phyloP scores from a whole-genome alignment of 176 grass and related monocot genomes.

The Aegilops umbellulata region DNA sequence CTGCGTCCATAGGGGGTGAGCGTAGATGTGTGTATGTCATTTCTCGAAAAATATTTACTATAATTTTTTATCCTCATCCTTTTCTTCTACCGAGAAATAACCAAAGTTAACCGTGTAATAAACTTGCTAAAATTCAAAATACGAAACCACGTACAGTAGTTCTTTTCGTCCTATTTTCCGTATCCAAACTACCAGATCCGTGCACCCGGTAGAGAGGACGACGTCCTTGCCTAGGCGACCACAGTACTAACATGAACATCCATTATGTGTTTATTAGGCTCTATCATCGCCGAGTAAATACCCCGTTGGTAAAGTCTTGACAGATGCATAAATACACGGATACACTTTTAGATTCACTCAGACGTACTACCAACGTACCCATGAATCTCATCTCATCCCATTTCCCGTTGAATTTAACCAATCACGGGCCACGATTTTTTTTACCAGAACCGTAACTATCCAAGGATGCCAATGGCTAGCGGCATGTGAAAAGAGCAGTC shows the following conservation, averaged over 20 bases:
- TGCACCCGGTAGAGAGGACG: not conserved
- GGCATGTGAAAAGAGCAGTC: not conserved
- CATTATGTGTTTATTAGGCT: not conserved
- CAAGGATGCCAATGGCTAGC: not conserved
- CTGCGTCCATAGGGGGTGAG: too few relatives aligned
- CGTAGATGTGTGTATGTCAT: too few relatives aligned
- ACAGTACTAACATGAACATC: not conserved
- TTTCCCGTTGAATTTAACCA: not conserved
- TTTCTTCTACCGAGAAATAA: too few relatives aligned
- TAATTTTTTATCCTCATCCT: too few relatives aligned
- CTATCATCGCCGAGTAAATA: slow-evolving; percentile 7
- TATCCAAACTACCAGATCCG: slow-evolving; percentile 5
- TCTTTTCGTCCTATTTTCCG: not conserved
- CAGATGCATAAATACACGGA: slow-evolving; percentile 15
- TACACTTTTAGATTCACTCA: slow-evolving; percentile 2
- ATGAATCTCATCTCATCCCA: not conserved
- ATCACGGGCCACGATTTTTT: too few relatives aligned
- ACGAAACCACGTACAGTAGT: not conserved
- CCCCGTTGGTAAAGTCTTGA: not conserved
- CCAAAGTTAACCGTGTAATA: too few relatives aligned
- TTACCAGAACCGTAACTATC: slow-evolving; percentile 9
- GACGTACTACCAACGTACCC: not conserved
- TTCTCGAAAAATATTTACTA: too few relatives aligned
- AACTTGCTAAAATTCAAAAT: too few relatives aligned
- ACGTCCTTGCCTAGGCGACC: not conserved